Evolutionary conservation across 1,284 basidiomycete species (phyloP).

Genomic region (Ganoderma meredithae): DNA sequence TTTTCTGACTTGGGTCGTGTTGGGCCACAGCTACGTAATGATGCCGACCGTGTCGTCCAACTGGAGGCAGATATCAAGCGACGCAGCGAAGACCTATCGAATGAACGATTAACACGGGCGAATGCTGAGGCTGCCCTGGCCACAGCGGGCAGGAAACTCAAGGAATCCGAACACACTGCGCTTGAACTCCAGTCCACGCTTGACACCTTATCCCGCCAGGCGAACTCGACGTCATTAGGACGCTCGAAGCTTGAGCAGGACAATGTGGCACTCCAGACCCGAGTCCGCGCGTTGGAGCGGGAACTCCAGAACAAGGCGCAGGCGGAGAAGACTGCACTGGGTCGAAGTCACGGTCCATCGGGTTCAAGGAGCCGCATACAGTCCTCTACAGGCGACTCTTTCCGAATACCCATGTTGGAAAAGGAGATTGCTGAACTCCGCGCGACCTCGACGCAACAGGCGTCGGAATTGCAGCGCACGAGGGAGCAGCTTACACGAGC

Average conservation of each 20-base stretch:
- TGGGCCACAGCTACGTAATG: conserved; percentile 57
- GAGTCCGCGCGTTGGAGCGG: conserved; percentile 32
- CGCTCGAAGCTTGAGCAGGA: conserved; percentile 60
- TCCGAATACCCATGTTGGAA: conserved; percentile 57
- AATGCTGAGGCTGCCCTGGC: conserved; percentile 61
- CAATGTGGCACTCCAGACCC: conserved; percentile 57
- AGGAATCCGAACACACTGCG: conserved; percentile 54
- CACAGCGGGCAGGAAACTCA: conserved; percentile 57
- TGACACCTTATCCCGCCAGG: conserved; percentile 62
- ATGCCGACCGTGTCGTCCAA: conserved; percentile 61
- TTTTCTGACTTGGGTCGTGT: conserved; percentile 4
- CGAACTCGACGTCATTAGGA: conserved; percentile 53
- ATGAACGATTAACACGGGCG: conserved; percentile 59
- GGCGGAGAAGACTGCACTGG: conserved; percentile 36
- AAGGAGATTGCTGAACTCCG: conserved; percentile 59
- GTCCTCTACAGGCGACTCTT: conserved; percentile 54
- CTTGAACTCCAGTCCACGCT: conserved; percentile 65
- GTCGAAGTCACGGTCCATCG: conserved; percentile 43
- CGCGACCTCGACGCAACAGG: conserved; percentile 50
- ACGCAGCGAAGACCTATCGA: conserved; percentile 60
- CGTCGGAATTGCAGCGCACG: conserved; percentile 49
- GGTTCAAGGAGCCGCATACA: conserved; percentile 46
- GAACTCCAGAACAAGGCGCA: conserved; percentile 33
- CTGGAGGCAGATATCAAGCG: conserved; percentile 60
- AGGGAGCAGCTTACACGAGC: conserved; percentile 56